Percentiles rank a stretch among this genome's conserved stretches.
phyloP scores from a whole-genome alignment of 2,329 filamentous ascomycete genomes.

The Alternaria arbusti region DNA sequence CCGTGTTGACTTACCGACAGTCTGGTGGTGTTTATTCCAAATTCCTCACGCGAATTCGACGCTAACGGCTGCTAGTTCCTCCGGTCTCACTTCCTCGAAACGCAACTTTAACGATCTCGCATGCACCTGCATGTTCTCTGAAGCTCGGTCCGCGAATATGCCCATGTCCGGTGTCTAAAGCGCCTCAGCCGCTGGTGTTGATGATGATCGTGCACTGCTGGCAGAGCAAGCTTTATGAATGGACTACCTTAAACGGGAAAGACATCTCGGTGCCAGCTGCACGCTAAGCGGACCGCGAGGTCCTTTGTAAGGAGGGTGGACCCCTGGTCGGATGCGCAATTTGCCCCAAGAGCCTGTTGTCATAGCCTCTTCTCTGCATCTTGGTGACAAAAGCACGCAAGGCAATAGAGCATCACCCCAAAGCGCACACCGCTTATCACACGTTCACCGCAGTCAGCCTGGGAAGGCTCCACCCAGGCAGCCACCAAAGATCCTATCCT shows the following conservation, averaged over 20 bases:
- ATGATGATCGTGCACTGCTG: neutral
- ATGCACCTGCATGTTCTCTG: constrained; percentile 6
- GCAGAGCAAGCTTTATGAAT: neutral
- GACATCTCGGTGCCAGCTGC: neutral
- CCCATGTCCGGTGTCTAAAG: neutral
- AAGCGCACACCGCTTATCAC: neutral
- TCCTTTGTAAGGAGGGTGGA: neutral
- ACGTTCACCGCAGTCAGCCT: neutral
- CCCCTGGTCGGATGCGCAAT: neutral
- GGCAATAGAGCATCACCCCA: neutral
- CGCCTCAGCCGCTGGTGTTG: neutral
- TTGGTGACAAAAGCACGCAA: neutral
- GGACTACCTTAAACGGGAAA: neutral
- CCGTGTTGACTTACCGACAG: constrained; percentile 7
- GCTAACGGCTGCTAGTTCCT: constrained; percentile 23
- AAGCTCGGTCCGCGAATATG: constrained; percentile 2
- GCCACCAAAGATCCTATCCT: neutral
- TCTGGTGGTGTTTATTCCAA: constrained; percentile 38
- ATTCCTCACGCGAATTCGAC: constrained; percentile 24
- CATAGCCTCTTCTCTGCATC: neutral
- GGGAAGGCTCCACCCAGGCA: neutral
- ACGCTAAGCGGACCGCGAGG: neutral
- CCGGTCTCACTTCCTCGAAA: constrained; percentile 19
- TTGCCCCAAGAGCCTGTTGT: neutral
- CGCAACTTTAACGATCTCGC: constrained; percentile 16